Percentiles rank a stretch among this genome's conserved stretches.
Conservation (phyloP, 2,329 filamentous ascomycete genomes). For the Talaromyces sp. region DNA sequence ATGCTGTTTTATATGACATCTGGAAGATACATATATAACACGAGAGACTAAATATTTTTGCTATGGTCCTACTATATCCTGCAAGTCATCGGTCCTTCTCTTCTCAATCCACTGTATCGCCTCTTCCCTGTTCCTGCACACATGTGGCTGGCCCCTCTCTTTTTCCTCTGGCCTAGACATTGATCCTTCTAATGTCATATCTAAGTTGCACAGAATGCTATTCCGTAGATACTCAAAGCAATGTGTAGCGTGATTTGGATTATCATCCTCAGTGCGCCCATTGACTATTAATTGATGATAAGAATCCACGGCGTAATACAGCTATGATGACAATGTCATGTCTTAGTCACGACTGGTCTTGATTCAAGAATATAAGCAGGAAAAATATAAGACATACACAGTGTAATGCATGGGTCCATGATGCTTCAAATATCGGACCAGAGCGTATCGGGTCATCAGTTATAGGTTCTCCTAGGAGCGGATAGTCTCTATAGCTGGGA, state of each 20-base stretch:
- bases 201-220: conserved; percentile 7
- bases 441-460: conserved; percentile 7
- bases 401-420: conserved; percentile 8
- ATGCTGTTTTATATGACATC: too few relatives aligned
- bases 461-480: conserved; percentile 6
- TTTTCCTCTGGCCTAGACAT: conserved; percentile 8
- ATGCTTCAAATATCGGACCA: conserved; percentile 5
- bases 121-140: conserved; percentile 4
- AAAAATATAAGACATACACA: not conserved
- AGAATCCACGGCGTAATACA: conserved; percentile 7
- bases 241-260: conserved; percentile 5
- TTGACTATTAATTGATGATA: conserved; percentile 7
- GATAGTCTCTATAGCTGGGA: conserved; percentile 3
- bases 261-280: conserved; percentile 1
- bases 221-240: conserved; percentile 9
- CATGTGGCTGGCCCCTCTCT: conserved; percentile 5
- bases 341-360: not conserved
- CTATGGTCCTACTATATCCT: conserved; percentile 10
- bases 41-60: not conserved
- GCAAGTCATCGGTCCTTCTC: conserved; percentile 8
- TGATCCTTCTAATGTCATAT: conserved; percentile 9
- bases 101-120: conserved; percentile 9
- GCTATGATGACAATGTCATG: not conserved
- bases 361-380: not conserved
- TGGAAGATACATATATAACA: too few relatives aligned